Evolutionary conservation across 2,329 filamentous ascomycete species (phyloP).

Genomic region (Colletotrichum siamense): DNA sequence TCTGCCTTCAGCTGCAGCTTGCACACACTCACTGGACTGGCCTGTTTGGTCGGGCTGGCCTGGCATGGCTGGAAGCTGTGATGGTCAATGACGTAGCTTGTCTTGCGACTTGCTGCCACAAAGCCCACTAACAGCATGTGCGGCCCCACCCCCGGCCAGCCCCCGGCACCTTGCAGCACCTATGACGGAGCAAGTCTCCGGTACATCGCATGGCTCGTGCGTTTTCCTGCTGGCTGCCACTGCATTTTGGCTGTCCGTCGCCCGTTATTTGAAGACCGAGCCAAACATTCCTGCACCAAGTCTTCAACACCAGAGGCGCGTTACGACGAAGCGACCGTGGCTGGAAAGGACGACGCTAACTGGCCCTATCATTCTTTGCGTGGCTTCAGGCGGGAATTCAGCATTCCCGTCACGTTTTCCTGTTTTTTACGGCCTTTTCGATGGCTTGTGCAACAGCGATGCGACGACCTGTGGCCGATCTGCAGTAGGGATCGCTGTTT

Average conservation of each 20-base stretch:
- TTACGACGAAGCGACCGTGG: background rate
- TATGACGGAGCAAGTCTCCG: conserved; percentile 18
- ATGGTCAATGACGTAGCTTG: conserved; percentile 22
- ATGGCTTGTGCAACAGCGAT: conserved; percentile 11
- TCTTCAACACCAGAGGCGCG: background rate
- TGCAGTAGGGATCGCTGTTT: conserved; percentile 14
- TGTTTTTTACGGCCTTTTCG: background rate
- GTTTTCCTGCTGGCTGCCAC: background rate
- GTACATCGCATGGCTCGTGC: background rate
- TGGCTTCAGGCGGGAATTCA: background rate
- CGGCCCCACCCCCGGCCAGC: conserved; percentile 1
- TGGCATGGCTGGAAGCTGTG: conserved; percentile 11
- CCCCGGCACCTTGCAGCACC: conserved; percentile 4
- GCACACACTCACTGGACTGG: background rate
- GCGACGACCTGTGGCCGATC: conserved; percentile 12
- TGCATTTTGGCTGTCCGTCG: background rate
- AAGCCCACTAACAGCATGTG: conserved; percentile 12
- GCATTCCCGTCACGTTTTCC: conserved; percentile 8
- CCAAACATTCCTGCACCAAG: background rate
- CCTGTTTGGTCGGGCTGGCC: background rate
- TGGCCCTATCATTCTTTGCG: background rate
- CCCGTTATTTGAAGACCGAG: background rate
- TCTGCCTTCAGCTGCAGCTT: conserved; percentile 14
- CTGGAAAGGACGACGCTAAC: background rate
- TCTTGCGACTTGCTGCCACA: conserved; percentile 8